These are phyloP conservation scores for Dendrostoma leiphaemia DNA, from an alignment of 2,329 filamentous ascomycete genomes.

Conservation along the genomic window DNA sequence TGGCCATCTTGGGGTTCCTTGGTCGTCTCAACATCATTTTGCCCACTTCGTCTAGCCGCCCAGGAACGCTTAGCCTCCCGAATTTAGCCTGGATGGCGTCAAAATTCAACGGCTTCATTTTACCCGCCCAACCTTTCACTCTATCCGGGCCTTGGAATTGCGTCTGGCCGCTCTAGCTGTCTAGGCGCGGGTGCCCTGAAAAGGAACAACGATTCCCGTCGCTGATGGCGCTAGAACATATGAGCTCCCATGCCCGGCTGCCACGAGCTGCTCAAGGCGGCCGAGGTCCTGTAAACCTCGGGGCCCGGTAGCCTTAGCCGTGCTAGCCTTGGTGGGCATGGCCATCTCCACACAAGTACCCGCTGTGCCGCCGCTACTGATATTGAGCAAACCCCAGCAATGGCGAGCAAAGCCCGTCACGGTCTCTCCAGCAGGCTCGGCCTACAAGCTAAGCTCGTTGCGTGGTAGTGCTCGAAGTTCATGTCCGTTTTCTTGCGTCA, in stretches of 20 bases:
- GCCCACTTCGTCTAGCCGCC: constrained; percentile 25
- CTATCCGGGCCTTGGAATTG: not conserved
- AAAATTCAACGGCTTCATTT: constrained; percentile 35
- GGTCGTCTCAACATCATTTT: not conserved
- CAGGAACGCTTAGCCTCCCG: constrained; percentile 21
- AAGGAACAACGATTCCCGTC: constrained; percentile 5
- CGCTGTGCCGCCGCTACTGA: not conserved
- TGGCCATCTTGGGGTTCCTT: constrained; percentile 9
- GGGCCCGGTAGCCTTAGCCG: not conserved
- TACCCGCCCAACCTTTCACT: constrained; percentile 23
- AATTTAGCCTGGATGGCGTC: constrained; percentile 45
- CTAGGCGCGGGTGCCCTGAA: constrained; percentile 5
- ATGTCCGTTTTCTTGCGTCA: too few species aligned
- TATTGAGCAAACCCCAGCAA: not conserved
- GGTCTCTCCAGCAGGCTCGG: not conserved
- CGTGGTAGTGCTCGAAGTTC: too few species aligned
- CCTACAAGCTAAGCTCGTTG: not conserved
- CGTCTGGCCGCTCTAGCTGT: not conserved
- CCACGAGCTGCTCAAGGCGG: too few species aligned
- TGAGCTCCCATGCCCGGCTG: too few species aligned
- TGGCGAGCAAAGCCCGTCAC: too few species aligned
- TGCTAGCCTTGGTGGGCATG: not conserved
- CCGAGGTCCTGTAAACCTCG: not conserved
- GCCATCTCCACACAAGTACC: constrained; percentile 1
- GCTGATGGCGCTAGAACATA: too few species aligned